Conservation (phyloP, 2,329 filamentous ascomycete species). For the Trichoderma endophyticum region DNA sequence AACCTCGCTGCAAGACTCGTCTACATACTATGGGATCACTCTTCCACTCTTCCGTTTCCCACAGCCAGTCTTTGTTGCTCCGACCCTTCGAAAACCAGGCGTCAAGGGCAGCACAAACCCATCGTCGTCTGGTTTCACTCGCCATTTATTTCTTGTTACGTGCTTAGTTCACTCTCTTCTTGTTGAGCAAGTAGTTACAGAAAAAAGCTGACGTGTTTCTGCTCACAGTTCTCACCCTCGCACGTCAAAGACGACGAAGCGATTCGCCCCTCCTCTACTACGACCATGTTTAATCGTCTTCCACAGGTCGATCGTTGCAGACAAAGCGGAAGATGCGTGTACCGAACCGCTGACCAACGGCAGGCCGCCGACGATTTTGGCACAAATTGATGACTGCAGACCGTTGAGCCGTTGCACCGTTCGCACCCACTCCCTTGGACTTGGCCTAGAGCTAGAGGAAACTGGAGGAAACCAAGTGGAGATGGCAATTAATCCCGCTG, state of each 20-base stretch:
- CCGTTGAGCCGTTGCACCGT: not conserved
- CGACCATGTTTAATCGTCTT: not conserved
- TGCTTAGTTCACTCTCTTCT: not conserved
- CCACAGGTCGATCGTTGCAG: not conserved
- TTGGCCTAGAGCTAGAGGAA: not conserved
- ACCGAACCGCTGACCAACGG: too few species aligned
- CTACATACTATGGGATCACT: not conserved
- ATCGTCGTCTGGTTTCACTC: not conserved
- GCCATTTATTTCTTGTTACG: not conserved
- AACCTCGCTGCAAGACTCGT: not conserved
- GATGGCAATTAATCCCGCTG: not conserved
- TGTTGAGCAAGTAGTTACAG: not conserved
- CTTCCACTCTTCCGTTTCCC: not conserved
- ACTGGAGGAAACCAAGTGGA: not conserved
- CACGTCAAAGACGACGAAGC: not conserved
- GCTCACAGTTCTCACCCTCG: not conserved
- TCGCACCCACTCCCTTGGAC: not conserved
- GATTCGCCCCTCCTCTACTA: not conserved
- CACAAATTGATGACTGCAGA: not conserved
- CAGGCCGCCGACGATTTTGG: not conserved
- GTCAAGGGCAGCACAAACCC: not conserved
- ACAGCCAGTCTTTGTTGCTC: not conserved
- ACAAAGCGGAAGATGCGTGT: not conserved
- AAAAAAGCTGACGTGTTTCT: not conserved
- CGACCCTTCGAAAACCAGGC: not conserved